These are phyloP conservation scores for Zymoseptoria crescenta DNA, from an alignment of 2,329 filamentous ascomycete species.

Conservation along the genomic window DNA sequence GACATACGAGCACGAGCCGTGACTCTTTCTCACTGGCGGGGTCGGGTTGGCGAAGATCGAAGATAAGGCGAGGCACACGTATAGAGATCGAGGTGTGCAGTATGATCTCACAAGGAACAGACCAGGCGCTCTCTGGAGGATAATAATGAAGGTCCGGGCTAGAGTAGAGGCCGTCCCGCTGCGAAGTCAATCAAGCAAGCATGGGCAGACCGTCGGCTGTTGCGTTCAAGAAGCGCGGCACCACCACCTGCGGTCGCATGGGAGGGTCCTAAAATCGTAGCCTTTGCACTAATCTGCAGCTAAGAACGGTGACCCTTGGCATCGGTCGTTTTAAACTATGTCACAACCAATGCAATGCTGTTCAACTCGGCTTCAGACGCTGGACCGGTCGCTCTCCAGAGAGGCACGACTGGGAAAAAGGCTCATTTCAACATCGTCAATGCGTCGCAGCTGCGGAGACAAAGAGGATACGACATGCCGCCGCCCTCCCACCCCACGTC, in stretches of 20 bases:
- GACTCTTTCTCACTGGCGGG: neutral
- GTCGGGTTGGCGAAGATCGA: neutral
- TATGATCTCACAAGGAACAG: neutral
- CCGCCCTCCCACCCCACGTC: neutral
- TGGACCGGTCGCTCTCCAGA: neutral
- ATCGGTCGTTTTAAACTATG: neutral
- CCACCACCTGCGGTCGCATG: neutral
- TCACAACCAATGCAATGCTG: neutral
- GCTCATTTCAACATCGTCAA: neutral
- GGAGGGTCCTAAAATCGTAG: too few relatives aligned
- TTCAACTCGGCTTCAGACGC: neutral
- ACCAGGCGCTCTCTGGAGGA: neutral
- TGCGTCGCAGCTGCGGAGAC: neutral
- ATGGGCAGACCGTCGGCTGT: neutral
- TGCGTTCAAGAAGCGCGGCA: neutral
- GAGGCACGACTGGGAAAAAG: neutral
- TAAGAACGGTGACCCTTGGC: neutral
- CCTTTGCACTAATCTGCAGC: neutral
- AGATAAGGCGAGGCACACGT: conserved; percentile 1
- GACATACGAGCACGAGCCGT: conserved; percentile 10
- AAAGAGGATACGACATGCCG: neutral
- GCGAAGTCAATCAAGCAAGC: neutral
- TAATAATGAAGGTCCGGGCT: neutral
- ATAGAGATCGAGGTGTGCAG: neutral
- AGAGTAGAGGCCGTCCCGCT: neutral